A percentile compares a stretch with the other conserved stretches of the same genome.
phyloP scores from a whole-genome alignment of 1,139 yeast genomes.

The Candida anutae region DNA sequence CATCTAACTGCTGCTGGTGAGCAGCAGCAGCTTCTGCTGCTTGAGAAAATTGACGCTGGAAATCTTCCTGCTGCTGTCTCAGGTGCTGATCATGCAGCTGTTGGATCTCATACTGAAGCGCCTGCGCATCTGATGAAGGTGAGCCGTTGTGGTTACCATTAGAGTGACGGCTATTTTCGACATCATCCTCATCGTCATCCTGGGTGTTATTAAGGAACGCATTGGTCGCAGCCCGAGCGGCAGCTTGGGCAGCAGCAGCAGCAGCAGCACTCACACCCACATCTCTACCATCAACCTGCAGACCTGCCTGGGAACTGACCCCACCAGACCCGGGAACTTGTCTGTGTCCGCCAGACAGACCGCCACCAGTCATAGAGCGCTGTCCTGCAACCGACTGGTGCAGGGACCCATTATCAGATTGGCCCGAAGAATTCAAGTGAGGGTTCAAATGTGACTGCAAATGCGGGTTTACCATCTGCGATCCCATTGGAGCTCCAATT shows the following conservation, averaged over 20 bases:
- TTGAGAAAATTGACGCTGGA: conserved; percentile 30
- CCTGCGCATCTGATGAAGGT: conserved; percentile 11
- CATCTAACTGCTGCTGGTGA: conserved; percentile 20
- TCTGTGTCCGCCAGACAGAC: not conserved
- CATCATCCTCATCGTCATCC: conserved; percentile 6
- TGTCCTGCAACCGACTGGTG: not conserved
- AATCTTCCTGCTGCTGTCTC: conserved; percentile 29
- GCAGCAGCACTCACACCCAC: conserved; percentile 10
- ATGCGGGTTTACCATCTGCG: too few species aligned
- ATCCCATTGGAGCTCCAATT: not conserved
- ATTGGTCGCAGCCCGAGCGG: conserved; percentile 15
- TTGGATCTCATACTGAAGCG: conserved; percentile 16
- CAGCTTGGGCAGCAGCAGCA: conserved; percentile 15
- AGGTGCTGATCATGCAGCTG: conserved; percentile 21
- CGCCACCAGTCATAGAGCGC: not conserved
- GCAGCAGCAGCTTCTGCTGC: conserved; percentile 30
- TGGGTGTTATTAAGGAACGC: conserved; percentile 9
- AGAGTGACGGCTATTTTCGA: conserved; percentile 1
- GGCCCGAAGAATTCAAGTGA: not conserved
- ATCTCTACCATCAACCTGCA: conserved; percentile 1
- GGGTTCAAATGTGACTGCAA: not conserved
- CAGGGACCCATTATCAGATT: not conserved
- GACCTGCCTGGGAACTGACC: not conserved
- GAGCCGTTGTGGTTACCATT: conserved; percentile 1
- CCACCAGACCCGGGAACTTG: not conserved